Conservation (phyloP, 2,329 filamentous ascomycete species). For the Pseudopithomyces maydicus region DNA sequence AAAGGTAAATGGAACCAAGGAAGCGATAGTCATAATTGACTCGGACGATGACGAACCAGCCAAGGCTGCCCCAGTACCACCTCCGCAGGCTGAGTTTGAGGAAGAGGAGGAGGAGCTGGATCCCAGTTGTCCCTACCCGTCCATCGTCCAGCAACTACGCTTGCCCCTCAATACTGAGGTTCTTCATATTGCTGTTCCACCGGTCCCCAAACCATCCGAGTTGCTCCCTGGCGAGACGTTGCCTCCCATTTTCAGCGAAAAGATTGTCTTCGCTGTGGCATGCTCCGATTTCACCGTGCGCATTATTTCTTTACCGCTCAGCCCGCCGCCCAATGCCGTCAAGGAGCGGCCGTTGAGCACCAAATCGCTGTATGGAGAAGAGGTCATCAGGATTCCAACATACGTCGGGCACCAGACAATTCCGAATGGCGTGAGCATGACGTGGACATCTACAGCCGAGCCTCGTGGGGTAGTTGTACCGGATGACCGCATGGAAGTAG, state of each 20-base stretch:
- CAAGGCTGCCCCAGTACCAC: slow-evolving; percentile 19
- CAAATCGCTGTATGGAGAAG: slow-evolving; percentile 47
- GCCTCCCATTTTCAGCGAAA: slow-evolving; percentile 54
- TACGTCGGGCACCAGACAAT: slow-evolving; percentile 57
- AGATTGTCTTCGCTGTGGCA: slow-evolving; percentile 59
- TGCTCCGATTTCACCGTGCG: slow-evolving; percentile 63
- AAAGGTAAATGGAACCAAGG: slow-evolving; percentile 50
- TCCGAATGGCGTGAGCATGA: slow-evolving; percentile 57
- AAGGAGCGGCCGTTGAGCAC: slow-evolving; percentile 29
- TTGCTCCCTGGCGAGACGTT: slow-evolving; percentile 42
- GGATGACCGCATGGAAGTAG: slow-evolving; percentile 45
- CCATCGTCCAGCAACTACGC: slow-evolving; percentile 60
- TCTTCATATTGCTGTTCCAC: slow-evolving; percentile 58
- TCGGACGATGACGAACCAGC: slow-evolving; percentile 59
- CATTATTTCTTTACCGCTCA: slow-evolving; percentile 60
- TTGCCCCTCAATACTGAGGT: slow-evolving; percentile 60
- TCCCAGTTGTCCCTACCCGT: slow-evolving; percentile 58
- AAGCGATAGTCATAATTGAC: slow-evolving; percentile 61
- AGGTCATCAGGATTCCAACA: slow-evolving; percentile 54
- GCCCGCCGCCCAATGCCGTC: slow-evolving; percentile 53
- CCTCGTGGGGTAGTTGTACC: slow-evolving; percentile 19
- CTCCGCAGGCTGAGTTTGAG: slow-evolving; percentile 52
- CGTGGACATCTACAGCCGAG: slow-evolving; percentile 51
- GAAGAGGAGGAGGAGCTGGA: slow-evolving; percentile 64
- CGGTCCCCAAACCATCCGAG: slow-evolving; percentile 37